A percentile compares a stretch with the other conserved stretches of the same genome.
These are phyloP conservation scores for Boletellus deceptivus DNA, from an alignment of 1,284 basidiomycete genomes.

Conservation along the genomic window DNA sequence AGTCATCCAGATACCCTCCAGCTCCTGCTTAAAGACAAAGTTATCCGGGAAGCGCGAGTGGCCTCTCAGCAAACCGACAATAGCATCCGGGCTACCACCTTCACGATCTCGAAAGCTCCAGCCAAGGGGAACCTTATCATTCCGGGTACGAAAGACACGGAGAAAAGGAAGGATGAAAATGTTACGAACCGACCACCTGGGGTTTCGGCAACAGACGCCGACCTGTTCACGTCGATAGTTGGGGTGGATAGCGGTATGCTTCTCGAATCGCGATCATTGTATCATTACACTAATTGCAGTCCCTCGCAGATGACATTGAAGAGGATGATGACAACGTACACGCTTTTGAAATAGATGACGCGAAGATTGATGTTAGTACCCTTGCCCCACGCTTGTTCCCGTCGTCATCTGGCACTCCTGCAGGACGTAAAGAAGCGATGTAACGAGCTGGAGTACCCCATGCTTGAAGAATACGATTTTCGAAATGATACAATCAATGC, in stretches of 20 bases:
- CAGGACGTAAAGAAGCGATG: constrained; percentile 92
- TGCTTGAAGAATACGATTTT: constrained; percentile 98
- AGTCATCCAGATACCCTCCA: constrained; percentile 90
- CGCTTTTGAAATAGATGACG: constrained; percentile 90
- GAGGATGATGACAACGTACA: constrained; percentile 96
- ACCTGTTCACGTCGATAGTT: constrained; percentile 87
- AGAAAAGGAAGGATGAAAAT: constrained; percentile 61
- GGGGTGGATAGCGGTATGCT: constrained; percentile 82
- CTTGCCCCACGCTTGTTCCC: background rate
- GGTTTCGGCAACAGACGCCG: constrained; percentile 53
- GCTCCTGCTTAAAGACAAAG: constrained; percentile 77
- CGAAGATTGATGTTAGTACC: constrained; percentile 79
- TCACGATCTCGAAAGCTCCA: constrained; percentile 82
- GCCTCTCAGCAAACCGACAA: constrained; percentile 60
- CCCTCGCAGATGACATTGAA: constrained; percentile 80
- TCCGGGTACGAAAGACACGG: constrained; percentile 75
- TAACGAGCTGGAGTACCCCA: constrained; percentile 93
- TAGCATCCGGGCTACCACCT: constrained; percentile 73
- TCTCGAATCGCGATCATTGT: background rate
- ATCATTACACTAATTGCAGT: constrained; percentile 5
- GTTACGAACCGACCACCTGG: constrained; percentile 37
- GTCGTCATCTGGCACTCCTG: constrained; percentile 4
- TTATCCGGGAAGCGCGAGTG: constrained; percentile 81
- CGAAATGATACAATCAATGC: constrained; percentile 92
- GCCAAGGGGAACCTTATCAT: constrained; percentile 79